A percentile compares a stretch with the other conserved stretches of the same genome.
Evolutionary conservation across 1,284 basidiomycete species (phyloP).

Genomic region (Earliella scabrosa): DNA sequence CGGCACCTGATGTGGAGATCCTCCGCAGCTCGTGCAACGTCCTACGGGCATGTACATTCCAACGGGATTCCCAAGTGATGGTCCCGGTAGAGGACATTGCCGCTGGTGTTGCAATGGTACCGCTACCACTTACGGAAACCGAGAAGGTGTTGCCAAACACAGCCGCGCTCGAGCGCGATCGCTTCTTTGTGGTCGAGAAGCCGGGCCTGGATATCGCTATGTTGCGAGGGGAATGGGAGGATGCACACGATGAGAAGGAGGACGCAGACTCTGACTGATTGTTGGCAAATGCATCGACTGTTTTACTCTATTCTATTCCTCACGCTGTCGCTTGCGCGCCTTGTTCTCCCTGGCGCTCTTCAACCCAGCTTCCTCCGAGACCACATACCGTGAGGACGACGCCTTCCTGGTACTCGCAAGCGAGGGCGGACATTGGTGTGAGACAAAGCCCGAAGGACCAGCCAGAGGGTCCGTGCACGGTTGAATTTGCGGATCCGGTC

Average conservation of each 20-base stretch:
- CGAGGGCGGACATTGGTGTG: too few species aligned
- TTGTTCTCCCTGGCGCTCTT: too few species aligned
- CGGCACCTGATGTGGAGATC: background rate
- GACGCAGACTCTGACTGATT: background rate
- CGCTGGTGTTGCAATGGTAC: conserved; percentile 1
- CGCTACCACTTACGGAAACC: background rate
- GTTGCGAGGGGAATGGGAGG: background rate
- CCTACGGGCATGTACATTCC: background rate
- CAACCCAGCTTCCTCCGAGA: too few species aligned
- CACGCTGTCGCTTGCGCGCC: too few species aligned
- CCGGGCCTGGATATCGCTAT: background rate
- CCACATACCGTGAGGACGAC: too few species aligned
- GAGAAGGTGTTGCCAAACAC: background rate
- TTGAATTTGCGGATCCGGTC: too few species aligned
- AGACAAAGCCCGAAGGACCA: too few species aligned
- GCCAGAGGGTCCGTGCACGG: too few species aligned
- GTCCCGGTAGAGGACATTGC: conserved; percentile 2
- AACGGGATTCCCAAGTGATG: background rate
- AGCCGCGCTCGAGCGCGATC: background rate
- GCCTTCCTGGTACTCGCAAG: too few species aligned
- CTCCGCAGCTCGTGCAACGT: background rate
- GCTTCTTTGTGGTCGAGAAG: conserved; percentile 2
- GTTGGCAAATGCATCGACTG: background rate
- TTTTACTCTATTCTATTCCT: background rate
- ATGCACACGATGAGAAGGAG: background rate